Evolutionary conservation across 257 asterid species (phyloP), one percentile per base, ranked within the genome.

Genomic region (Nicotiana tabacum): DNA sequence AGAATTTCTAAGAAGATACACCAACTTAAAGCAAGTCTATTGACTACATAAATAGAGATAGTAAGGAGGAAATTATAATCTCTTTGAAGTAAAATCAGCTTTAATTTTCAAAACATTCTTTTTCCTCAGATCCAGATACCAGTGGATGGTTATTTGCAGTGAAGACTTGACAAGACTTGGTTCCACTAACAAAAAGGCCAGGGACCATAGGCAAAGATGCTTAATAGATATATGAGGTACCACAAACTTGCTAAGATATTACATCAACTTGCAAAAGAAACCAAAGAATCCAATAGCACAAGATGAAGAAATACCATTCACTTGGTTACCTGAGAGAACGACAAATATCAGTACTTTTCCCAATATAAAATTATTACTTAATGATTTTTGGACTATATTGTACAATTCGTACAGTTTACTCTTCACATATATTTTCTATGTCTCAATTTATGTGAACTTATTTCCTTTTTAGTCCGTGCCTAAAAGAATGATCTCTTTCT

Each of bases 301-400:
- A 27, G 24, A 21, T 48, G 39, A 78, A 81, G 82, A 85, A 82
- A 82, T 77, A 35, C 58, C 11, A 48, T 66, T 81, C 78, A 87
- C 79, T 37, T 66, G 51, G 51, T 74, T 62, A 27, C 35, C 5
- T 66, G 55, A 84, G 56, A 78, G 78, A 67, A 5, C 55, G 21
- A n/a, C 61, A 84, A 68, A 51, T 83, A 39, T n/a, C 29, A 76
- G 37, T 29, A 43, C 11, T 10, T 5, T 35, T 77, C 30, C 30
- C 30, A 13, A 27, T 61, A 0, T 68, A 18, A 37, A 17, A 58
- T 58, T 17, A 37, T n/a, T 69, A n/a, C 77, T 55, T 21, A 48
- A 53, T 82, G 81, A 82, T 66, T 74, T 61, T n/a, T 82, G 37
- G 51, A 35, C 6, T 80, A 21, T 55, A 77, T 62, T 62, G 61